phyloP scores from a whole-genome alignment of 2,329 filamentous ascomycete genomes.

The Verticillium longisporum region DNA sequence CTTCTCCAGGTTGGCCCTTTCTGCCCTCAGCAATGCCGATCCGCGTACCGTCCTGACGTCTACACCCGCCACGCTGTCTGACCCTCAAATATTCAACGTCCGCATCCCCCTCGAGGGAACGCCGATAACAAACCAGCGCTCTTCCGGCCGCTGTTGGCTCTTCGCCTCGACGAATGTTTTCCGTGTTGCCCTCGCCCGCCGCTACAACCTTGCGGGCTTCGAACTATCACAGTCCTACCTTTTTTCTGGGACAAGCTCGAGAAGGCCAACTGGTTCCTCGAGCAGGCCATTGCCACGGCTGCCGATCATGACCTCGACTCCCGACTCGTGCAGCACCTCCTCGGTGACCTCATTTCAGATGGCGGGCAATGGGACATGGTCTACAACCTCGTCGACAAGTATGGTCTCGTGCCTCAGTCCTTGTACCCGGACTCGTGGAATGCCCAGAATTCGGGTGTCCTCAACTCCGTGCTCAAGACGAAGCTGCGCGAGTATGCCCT shows the following conservation, averaged over 20 bases:
- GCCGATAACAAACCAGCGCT: slow-evolving; percentile 79
- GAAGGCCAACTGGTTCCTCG: slow-evolving; percentile 84
- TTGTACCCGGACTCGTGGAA: slow-evolving; percentile 81
- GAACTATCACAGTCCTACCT: slow-evolving; percentile 85
- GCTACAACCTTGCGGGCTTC: slow-evolving; percentile 69
- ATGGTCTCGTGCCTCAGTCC: slow-evolving; percentile 76
- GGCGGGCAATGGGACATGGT: slow-evolving; percentile 94
- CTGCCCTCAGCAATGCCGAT: slow-evolving; percentile 62
- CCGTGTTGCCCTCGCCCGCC: slow-evolving; percentile 80
- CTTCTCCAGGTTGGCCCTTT: slow-evolving; percentile 59
- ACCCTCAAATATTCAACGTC: slow-evolving; percentile 78
- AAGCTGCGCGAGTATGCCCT: slow-evolving; percentile 83
- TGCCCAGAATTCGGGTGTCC: slow-evolving; percentile 60
- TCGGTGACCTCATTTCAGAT: slow-evolving; percentile 64
- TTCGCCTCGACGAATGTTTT: slow-evolving; percentile 91
- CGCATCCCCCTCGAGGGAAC: slow-evolving; percentile 74
- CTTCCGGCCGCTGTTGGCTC: slow-evolving; percentile 82
- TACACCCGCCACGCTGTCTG: slow-evolving; percentile 53
- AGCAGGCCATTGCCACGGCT: slow-evolving; percentile 72
- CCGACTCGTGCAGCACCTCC: slow-evolving; percentile 63
- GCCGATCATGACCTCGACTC: slow-evolving; percentile 60
- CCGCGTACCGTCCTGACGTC: slow-evolving; percentile 61
- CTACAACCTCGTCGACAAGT: slow-evolving; percentile 77
- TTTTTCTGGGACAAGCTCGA: slow-evolving; percentile 92
- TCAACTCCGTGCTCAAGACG: slow-evolving; percentile 71